Percentiles rank a stretch among this genome's conserved stretches.
Evolutionary conservation across 75 land plant genomes (phyloP).

Genomic region (Sequoia sempervirens): DNA sequence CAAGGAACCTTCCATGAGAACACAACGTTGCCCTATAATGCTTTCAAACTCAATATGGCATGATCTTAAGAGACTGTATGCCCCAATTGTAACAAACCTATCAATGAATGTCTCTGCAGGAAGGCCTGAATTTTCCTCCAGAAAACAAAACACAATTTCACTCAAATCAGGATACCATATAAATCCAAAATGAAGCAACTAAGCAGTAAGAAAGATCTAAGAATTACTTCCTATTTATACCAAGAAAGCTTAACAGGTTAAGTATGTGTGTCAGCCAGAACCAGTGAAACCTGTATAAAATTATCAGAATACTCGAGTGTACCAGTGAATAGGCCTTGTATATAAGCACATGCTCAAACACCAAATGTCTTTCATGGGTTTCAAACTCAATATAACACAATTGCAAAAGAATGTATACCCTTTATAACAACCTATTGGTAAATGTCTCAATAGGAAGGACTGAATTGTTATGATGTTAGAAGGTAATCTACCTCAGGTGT

Average conservation of each 20-base stretch:
- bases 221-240: not conserved
- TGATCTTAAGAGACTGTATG: constrained; percentile 68
- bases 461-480: constrained; percentile 9
- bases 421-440: constrained; percentile 81
- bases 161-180: not conserved
- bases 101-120: constrained; percentile 87
- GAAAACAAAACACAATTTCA: not conserved
- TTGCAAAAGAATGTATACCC: constrained; percentile 61
- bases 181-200: not conserved
- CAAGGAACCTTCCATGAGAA: constrained; percentile 91
- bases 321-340: not conserved
- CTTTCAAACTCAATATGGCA: constrained; percentile 91
- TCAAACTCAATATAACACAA: constrained; percentile 96
- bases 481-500: not conserved
- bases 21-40: constrained; percentile 85
- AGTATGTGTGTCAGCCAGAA: not conserved
- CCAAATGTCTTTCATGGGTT: constrained; percentile 62
- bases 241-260: not conserved
- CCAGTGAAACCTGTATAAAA: not conserved
- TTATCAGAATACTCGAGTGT: not conserved
- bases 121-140: constrained; percentile 41
- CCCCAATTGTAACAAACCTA: constrained; percentile 83
- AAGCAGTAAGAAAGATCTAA: not conserved
- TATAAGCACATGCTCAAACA: not conserved
- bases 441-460: constrained; percentile 78